Evolutionary conservation across 2,329 filamentous ascomycete genomes (phyloP).

Genomic region (Penicillium carneum): DNA sequence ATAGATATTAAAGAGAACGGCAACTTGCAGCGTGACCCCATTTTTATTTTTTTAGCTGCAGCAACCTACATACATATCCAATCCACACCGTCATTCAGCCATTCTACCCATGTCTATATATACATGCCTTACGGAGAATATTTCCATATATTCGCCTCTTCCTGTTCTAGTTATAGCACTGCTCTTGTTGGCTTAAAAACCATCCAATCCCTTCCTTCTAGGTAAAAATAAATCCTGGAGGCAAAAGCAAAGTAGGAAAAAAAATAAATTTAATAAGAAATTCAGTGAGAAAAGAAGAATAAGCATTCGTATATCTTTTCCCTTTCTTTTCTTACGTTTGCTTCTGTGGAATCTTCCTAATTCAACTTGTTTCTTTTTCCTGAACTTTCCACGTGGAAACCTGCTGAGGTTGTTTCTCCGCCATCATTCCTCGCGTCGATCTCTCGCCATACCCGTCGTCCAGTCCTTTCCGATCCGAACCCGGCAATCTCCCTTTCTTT

Average conservation of each 20-base stretch:
- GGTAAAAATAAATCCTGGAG: neutral
- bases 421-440: constrained; percentile 27
- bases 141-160: constrained; percentile 25
- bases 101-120: constrained; percentile 20
- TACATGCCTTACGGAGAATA: constrained; percentile 16
- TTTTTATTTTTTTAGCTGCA: constrained; percentile 26
- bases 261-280: neutral
- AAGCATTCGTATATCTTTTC: constrained; percentile 1
- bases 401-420: constrained; percentile 7
- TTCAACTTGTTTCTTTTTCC: neutral
- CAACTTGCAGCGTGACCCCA: constrained; percentile 1
- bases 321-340: constrained; percentile 14
- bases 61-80: constrained; percentile 15
- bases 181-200: neutral
- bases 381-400: constrained; percentile 16
- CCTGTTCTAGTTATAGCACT: neutral
- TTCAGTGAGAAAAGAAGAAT: no score
- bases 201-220: neutral
- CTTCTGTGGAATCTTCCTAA: neutral
- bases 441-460: constrained; percentile 31
- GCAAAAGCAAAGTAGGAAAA: neutral
- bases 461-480: constrained; percentile 35
- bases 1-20: constrained; percentile 5
- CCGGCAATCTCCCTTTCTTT: constrained; percentile 16
- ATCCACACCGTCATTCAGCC: constrained; percentile 41